phyloP scores from a whole-genome alignment of 2,329 filamentous ascomycete genomes.

The Colletotrichum cereale region DNA sequence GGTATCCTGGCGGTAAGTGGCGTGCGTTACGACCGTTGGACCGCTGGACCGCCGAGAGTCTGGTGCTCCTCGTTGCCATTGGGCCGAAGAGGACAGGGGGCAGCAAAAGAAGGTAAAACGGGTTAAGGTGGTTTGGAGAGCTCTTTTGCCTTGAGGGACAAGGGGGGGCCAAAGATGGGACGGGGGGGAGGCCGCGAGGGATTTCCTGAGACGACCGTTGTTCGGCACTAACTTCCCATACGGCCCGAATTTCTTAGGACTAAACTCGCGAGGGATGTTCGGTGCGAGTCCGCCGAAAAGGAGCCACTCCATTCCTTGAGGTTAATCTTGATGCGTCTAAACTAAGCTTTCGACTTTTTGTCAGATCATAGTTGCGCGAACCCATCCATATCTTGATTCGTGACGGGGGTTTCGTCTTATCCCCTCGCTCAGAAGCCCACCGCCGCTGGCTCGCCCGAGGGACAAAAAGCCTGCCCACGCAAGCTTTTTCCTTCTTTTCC shows the following conservation, averaged over 20 bases:
- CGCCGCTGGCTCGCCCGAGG: no score
- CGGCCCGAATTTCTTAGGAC: neutral
- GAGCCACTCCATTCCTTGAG: slow-evolving; percentile 21
- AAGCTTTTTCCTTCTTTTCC: neutral
- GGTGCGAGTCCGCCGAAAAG: slow-evolving; percentile 27
- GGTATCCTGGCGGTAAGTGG: neutral
- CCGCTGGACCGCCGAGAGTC: no score
- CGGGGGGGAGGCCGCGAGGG: neutral
- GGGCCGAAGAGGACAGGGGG: neutral
- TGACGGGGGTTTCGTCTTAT: neutral
- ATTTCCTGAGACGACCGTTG: slow-evolving; percentile 33
- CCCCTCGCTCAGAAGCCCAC: neutral
- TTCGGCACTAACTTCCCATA: slow-evolving; percentile 33
- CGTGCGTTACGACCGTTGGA: neutral
- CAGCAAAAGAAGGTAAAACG: slow-evolving; percentile 18
- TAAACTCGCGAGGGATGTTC: slow-evolving; percentile 1
- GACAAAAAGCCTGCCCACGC: neutral
- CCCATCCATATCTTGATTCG: neutral
- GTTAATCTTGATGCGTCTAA: slow-evolving; percentile 15
- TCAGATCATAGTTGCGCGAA: slow-evolving; percentile 9
- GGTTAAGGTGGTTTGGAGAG: slow-evolving; percentile 17
- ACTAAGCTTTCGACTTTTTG: neutral
- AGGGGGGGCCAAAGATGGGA: slow-evolving; percentile 22
- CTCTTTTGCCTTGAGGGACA: neutral
- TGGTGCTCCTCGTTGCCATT: neutral